Conservation (phyloP, 495 filamentous ascomycete species). For the Usnea hakonensis region DNA sequence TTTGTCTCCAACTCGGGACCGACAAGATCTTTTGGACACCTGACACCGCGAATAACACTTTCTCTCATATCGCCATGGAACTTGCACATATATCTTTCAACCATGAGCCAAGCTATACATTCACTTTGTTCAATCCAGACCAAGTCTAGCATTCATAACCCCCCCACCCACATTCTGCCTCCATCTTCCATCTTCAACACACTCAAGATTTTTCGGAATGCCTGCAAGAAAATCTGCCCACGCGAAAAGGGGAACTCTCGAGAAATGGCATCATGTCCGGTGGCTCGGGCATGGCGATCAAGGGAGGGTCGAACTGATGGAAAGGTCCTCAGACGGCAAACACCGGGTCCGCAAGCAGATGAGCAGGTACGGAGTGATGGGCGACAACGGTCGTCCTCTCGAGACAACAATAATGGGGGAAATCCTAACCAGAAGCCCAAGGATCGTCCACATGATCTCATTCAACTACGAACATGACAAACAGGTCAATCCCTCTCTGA, state of each 20-base stretch:
- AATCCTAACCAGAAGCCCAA: neutral
- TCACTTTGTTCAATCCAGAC: too few relatives aligned
- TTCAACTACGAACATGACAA: neutral
- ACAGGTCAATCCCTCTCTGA: neutral
- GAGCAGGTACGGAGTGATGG: neutral
- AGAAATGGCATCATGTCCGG: neutral
- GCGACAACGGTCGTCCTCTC: neutral
- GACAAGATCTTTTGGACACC: too few relatives aligned
- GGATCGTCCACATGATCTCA: neutral
- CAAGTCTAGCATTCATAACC: too few relatives aligned
- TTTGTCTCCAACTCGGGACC: neutral
- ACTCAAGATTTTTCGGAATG: neutral
- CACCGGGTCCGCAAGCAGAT: neutral
- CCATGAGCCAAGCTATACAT: too few relatives aligned
- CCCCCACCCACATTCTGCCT: too few relatives aligned
- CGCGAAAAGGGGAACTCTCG: too few relatives aligned
- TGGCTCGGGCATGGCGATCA: neutral
- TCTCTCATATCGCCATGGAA: neutral
- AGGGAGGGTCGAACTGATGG: neutral
- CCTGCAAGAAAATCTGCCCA: neutral
- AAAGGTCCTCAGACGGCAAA: neutral
- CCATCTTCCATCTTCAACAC: too few relatives aligned
- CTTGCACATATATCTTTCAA: too few relatives aligned
- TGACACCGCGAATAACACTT: too few relatives aligned
- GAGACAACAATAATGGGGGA: neutral